Evolutionary conservation across 2,329 filamentous ascomycete genomes (phyloP), one percentile per base, ranked within the genome.

Genomic region (Scytalidium sp.): DNA sequence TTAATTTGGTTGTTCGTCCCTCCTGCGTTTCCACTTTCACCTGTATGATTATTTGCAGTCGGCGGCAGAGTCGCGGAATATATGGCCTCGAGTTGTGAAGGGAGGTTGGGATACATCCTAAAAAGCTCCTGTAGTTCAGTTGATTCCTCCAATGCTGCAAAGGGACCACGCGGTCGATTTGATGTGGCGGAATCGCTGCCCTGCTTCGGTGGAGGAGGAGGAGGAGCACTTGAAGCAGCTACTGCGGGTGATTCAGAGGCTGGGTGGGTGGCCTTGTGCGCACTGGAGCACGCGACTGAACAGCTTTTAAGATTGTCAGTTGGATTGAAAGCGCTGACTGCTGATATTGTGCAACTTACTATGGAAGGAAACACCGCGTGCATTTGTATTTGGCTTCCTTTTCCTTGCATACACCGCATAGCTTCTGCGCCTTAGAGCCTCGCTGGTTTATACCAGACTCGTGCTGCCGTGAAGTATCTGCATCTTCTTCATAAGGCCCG

Each of bases 381-480:
- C 83, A 86, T 59, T 83, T 85, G 66, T 86, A 86, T 63, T 82
- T 85, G 23, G 72, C 72, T 19, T 74, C 68, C 3, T 72, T 72
- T 27, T 64, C 60, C 22, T 75, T 63, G 62, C 83, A 86, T 25
- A 83, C 69, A 4, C 74, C 73, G 57, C 83, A 85, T 42, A 81
- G 67, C 51, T 67, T 71, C 51, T 69, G 47, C 13, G 32, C 32
- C 13, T n/a, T 36, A 9, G 32, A 8, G 15, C 17, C 32, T 15
- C 32, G 32, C 32, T 10, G 11, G 32, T n/a, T 15, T n/a, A 4
- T 4, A n/a, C 19, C 19, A 41, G 32, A 22, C n/a, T 13, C 44
- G 20, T 50, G 48, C 27, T 43, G 32, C 32, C 47, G 36, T 40
- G 44, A 32, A 43, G 43, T 27, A 44, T 13, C 17, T 41, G 19